phyloP scores from a whole-genome alignment of 176 grass and related monocot species.

The Oryza meyeriana region DNA sequence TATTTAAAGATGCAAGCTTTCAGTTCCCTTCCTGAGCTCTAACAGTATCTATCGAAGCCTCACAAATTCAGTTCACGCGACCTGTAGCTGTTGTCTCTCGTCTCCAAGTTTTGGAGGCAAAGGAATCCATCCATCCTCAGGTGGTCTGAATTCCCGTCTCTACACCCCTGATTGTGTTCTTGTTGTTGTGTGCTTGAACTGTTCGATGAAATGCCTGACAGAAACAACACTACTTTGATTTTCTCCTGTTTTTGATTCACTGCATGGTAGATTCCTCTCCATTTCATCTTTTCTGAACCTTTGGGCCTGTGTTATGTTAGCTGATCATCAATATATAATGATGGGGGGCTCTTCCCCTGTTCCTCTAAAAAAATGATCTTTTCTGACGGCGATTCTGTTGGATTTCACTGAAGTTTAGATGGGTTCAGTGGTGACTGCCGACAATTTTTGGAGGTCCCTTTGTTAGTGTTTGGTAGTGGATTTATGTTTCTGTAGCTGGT shows the following conservation, averaged over 20 bases:
- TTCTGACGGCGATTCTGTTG: background rate
- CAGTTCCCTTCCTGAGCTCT: background rate
- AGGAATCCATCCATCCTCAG: too few relatives aligned
- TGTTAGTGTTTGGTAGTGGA: background rate
- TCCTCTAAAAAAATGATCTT: too few relatives aligned
- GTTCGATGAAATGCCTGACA: background rate
- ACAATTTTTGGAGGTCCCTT: background rate
- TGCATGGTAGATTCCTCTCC: background rate
- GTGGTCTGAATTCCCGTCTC: too few relatives aligned
- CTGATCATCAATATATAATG: too few relatives aligned
- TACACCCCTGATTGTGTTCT: background rate
- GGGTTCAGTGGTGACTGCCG: background rate
- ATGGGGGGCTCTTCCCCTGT: too few relatives aligned
- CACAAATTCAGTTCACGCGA: background rate
- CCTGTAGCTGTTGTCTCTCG: background rate
- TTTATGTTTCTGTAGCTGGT: background rate
- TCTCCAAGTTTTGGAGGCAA: background rate
- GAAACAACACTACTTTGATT: background rate
- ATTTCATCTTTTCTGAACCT: background rate
- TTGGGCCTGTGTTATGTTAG: too few relatives aligned
- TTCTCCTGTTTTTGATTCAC: background rate
- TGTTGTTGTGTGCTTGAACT: background rate
- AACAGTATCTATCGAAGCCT: background rate
- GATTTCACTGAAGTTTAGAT: background rate
- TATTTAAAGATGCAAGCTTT: background rate